Conservation (phyloP, 805 yeast genomes). For the Yarrowia divulgata region DNA sequence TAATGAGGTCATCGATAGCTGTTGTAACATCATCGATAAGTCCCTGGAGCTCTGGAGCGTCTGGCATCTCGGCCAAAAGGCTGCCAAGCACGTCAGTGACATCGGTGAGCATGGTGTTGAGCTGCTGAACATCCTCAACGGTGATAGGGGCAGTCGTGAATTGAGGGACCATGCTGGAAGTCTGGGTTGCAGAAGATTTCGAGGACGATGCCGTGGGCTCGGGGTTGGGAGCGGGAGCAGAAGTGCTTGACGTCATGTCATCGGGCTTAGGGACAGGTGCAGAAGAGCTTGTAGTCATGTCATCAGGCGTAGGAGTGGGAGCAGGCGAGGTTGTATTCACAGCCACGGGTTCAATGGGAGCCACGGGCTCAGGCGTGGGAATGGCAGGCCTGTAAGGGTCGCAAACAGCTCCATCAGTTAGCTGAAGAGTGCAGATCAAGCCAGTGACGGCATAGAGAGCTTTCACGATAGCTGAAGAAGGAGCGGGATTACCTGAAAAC, state of each 20-base stretch:
- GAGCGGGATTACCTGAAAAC: neutral
- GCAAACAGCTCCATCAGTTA: constrained; percentile 4
- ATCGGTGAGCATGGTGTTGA: neutral
- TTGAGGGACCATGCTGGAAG: neutral
- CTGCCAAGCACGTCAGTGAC: neutral
- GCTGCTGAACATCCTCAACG: neutral
- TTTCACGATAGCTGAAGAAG: neutral
- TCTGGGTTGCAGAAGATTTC: neutral
- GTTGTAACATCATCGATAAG: neutral
- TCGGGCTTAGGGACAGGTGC: too few relatives aligned
- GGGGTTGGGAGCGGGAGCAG: too few relatives aligned
- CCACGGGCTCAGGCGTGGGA: too few relatives aligned
- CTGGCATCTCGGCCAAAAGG: neutral
- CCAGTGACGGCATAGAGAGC: neutral
- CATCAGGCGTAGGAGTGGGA: too few relatives aligned
- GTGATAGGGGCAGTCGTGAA: neutral
- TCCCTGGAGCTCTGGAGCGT: neutral
- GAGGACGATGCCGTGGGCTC: neutral
- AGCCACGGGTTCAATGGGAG: too few relatives aligned
- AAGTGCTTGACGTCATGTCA: too few relatives aligned
- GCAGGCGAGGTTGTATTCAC: too few relatives aligned
- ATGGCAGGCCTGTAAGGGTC: neutral
- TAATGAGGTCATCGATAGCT: neutral
- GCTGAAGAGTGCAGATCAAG: neutral
- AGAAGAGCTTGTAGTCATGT: too few relatives aligned